Evolutionary conservation across 345 rosid species (phyloP), one percentile per base, ranked within the genome.

Genomic region (Carallia brachiata): DNA sequence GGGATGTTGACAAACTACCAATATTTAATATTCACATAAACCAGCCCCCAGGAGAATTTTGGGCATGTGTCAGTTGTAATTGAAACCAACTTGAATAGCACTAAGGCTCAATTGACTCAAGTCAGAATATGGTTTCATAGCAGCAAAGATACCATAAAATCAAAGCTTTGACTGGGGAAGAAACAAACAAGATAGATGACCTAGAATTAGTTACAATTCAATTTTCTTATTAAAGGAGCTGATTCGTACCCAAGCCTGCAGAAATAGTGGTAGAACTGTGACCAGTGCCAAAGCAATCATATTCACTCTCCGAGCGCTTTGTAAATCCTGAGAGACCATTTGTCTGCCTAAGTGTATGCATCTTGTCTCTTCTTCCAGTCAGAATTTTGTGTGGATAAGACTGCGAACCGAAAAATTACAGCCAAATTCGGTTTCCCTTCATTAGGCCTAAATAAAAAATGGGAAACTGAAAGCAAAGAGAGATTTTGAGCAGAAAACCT

Each of bases 381-480:
- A 95, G 80, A 75, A 95, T 95, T 81, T 95, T 95, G 64, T 95
- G 97, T 13, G 99, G 99, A 70, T 95, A 95, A 70, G 97, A 82
- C 96, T 90, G 85, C 71, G 83, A 68, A 71, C 23, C 10, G 23
- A 62, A 59, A 52, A 18, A 36, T 65, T 63, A 54, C 40, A 27
- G 17, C 12, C 16, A 56, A 32, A 56, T 19, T 2, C 12, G 39
- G 34, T 8, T 47, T 54, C 65, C 10, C 28, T 28, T 58, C 52
- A 23, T 47, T 48, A 71, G 27, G 36, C 34, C 23, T 16, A 13
- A 8, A 28, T 5, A 48, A 36, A 28, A 52, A 57, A 34, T 4
- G 50, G 28, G 47, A 19, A 47, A 32, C 40, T 23, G 15, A 40
- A 23, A 53, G 2, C 18, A 36, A 15, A 4, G 7, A 72, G 16